Base-by-base conservation (phyloP, 2,329 filamentous ascomycete genomes). In the Boeremia exigua region DNA sequence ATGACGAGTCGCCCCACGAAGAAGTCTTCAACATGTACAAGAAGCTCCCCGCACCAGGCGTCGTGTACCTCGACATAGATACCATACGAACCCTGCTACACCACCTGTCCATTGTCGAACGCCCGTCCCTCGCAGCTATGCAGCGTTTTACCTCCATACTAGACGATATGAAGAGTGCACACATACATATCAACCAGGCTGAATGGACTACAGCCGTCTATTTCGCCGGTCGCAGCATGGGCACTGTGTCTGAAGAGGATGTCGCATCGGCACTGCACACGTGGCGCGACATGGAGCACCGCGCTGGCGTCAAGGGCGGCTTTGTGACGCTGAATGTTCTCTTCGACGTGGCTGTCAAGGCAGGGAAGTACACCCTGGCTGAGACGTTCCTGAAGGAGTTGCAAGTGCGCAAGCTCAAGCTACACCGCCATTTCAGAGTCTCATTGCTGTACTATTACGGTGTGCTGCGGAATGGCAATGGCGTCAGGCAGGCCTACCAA, bases 261-360 rank as follows among this genome's bases (percentile, higher is more conserved):
- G 75, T 91, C 38, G 80, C 90, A 73, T 83, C 86, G 5, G 88
- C 91, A 0, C 80, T 99, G 40, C 84, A 86, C 43, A 76, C 96
- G 23, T 99, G 94, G 93, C 87, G 85, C 61, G 87, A 95, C 66
- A 98, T 98, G 92, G 95, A 99, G 75, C 82, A 84, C 42, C 78
- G 86, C 4, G 87, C 87, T 2, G 83, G 84, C 1, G 74, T 92
- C 12, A 78, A 79, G 62, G 88, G 84, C 32, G 90, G 89, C 64
- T 82, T 86, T 44, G 88, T 92, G n/a, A 96, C 94, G 0, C 96
- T 99, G 76, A 96, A 95, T 70, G 89, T 97, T 42, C 82, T 99
- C 11, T 97, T 96, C 66, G 90, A 97, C 69, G 84, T 92, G 10
- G 92, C 95, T 1, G 86, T 91, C 63, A 96, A 95, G 74, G 87